Base-by-base conservation (phyloP, 2,329 filamentous ascomycete species). In the Ceratocystis variospora region DNA sequence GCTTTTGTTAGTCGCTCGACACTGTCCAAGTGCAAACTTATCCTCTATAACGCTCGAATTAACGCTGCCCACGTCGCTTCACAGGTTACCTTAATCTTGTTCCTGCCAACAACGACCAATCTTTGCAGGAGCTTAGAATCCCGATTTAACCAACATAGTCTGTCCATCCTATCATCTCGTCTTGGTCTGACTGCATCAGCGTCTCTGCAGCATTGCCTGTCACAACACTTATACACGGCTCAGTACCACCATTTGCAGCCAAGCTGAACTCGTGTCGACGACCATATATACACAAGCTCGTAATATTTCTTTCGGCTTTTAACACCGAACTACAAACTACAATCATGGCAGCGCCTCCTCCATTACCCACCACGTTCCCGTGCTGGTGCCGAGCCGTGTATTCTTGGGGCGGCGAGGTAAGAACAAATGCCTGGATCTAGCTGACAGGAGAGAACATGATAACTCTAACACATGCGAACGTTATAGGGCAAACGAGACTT, bases 341-440 rank as follows among this genome's bases (percentile, higher is more conserved):
- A 75, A 68, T 19, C 62, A 85, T 85, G 82, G 78, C 78, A 69
- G 78, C 79, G 64, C 80, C 83, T 68, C 81, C 79, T 70, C 77
- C 81, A 72, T 77, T 94, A 70, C 91, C 90, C 12, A 85, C 82
- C 72, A 85, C 84, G 72, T 96, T 96, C 74, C 91, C 91, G 67
- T 96, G 90, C 77, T 95, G 90, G 90, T 92, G 88, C 74, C 85
- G 90, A 76, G 91, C 91, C 48, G 84, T 95, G 55, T 96, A 96
- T 76, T 96, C 90, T 19, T 96, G 90, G 89, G 90, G 90, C 76
- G 91, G 91, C 79, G 91, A 96, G 80, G 85, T 84, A 72, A 69
- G 75, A 68, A 64, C 71, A 33, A 62, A 19, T 10, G 41, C 28
- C 12, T 7, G 3, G 15, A 17, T 7, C n/a, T 5, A 41, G 12